These are phyloP conservation scores for Baorangia bicolor DNA, from an alignment of 768 basidiomycete genomes.

Conservation along the genomic window DNA sequence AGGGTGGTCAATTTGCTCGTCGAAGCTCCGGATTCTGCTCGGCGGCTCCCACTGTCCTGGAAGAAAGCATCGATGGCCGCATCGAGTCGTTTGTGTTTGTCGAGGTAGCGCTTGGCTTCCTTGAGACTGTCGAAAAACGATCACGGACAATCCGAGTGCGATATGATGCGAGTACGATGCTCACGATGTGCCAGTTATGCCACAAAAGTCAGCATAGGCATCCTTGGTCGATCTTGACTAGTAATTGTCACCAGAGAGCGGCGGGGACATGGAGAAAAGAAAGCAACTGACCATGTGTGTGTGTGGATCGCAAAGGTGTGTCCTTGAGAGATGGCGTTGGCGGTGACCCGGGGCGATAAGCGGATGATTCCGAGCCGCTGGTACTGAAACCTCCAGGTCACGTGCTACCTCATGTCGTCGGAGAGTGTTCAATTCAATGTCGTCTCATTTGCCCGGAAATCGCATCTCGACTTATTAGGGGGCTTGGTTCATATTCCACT, in stretches of 20 bases:
- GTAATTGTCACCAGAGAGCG: neutral
- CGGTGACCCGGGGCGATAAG: slow-evolving; percentile 12
- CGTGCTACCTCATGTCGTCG: slow-evolving; percentile 7
- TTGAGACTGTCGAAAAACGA: slow-evolving; percentile 29
- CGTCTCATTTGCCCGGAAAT: neutral
- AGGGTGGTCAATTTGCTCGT: slow-evolving; percentile 53
- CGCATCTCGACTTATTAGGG: slow-evolving; percentile 1
- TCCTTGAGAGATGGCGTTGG: too few species aligned
- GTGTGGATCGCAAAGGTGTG: too few species aligned
- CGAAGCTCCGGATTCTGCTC: slow-evolving; percentile 35
- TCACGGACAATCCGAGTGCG: neutral
- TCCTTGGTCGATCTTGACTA: slow-evolving; percentile 39
- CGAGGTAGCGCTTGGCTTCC: slow-evolving; percentile 68
- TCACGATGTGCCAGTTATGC: slow-evolving; percentile 70
- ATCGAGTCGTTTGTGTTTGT: slow-evolving; percentile 69
- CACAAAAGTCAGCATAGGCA: slow-evolving; percentile 56
- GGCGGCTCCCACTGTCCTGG: slow-evolving; percentile 39
- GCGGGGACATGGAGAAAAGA: too few species aligned
- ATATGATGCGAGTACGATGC: slow-evolving; percentile 31
- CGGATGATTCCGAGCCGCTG: slow-evolving; percentile 25
- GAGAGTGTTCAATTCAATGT: neutral
- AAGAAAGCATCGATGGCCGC: slow-evolving; percentile 73
- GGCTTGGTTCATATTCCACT: slow-evolving; percentile 4
- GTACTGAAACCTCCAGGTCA: slow-evolving; percentile 19
- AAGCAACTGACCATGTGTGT: slow-evolving; percentile 26